Base-by-base conservation (phyloP, 1,284 basidiomycete genomes). In the Malassezia pachydermatis region DNA sequence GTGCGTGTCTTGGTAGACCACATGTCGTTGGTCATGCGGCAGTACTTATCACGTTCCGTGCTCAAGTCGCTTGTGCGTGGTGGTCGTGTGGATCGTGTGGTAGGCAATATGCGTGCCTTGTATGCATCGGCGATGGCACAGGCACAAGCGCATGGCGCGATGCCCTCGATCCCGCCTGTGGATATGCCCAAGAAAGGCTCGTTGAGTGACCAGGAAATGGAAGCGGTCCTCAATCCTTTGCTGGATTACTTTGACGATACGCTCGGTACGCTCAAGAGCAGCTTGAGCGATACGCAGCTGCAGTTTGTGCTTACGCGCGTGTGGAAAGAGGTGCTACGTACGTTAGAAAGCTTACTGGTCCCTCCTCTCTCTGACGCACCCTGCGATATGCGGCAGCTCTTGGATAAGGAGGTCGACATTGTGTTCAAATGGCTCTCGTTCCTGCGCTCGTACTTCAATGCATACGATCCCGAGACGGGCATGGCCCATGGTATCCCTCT, bases 191-290 rank as follows among this genome's bases (percentile, higher is more conserved):
- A 60, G 52, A 58, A 57, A 45, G 48, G 81, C 35, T 81, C 80
- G 53, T 77, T 86, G 35, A 86, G 86, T 2, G 94, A 98, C 64
- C 79, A 88, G 25, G 88, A 98, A 73, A 88, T 98, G 60, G 94
- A 98, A 73, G 79, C 84, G 46, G 92, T 89, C 1, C 92, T 99
- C 55, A 75, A 84, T 29, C 84, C 88, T 0, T 75, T 99, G 17
- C 88, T 98, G 65, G 92, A 98, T 72, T 98, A 96, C 74, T 86
- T 99, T 54, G 92, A 98, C 56, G 83, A 84, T 28, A 95, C 94
- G 66, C 78, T 95, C 44, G 84, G 87, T 57, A 89, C 87, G 5
- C 78, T 99, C 41, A 90, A 94, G 63, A 87, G 85, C 11, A 84
- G 84, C 51, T 76, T 98, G 41, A 84, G 84, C 52, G 61, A 63